Percentiles rank a stretch among this genome's conserved stretches.
Evolutionary conservation across 495 filamentous ascomycete genomes (phyloP).

Genomic region (Opeltia flavorubescens): DNA sequence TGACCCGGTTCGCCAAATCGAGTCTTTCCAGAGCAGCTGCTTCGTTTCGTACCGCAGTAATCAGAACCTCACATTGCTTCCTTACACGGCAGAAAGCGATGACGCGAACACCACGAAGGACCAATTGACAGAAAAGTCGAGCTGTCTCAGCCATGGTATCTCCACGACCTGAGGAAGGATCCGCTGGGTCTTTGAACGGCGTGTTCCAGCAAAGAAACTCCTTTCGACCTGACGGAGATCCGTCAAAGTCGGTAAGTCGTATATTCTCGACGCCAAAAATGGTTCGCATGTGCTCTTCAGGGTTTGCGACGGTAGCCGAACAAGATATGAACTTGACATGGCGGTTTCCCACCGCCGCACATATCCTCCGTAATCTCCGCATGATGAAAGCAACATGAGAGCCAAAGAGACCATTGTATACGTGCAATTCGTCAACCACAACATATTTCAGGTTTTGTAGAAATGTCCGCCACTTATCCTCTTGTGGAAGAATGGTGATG

Average conservation of each 20-base stretch:
- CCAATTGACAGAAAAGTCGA: conserved; percentile 76
- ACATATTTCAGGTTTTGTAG: conserved; percentile 82
- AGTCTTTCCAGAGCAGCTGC: conserved; percentile 53
- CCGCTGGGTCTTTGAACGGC: conserved; percentile 78
- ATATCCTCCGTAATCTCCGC: conserved; percentile 77
- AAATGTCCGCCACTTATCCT: conserved; percentile 79
- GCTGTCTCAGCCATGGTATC: conserved; percentile 74
- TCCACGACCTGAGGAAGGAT: conserved; percentile 75
- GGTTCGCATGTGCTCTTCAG: conserved; percentile 77
- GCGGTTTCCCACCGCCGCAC: conserved; percentile 79
- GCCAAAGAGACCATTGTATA: conserved; percentile 91
- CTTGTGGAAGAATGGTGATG: conserved; percentile 83
- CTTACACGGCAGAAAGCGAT: conserved; percentile 87
- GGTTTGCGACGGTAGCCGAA: conserved; percentile 94
- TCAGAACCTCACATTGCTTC: conserved; percentile 74
- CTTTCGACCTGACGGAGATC: conserved; percentile 84
- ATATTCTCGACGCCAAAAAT: conserved; percentile 83
- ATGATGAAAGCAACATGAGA: conserved; percentile 92
- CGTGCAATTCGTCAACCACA: conserved; percentile 81
- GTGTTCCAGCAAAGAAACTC: conserved; percentile 98
- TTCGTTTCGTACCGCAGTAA: conserved; percentile 68
- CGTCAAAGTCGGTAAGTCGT: conserved; percentile 73
- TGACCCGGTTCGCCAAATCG: conserved; percentile 66
- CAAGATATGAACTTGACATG: conserved; percentile 91
- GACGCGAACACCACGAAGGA: conserved; percentile 77